Evolutionary conservation across 768 basidiomycete genomes (phyloP), one percentile per base, ranked within the genome.

Genomic region (Lepiota brunneoincarnata): DNA sequence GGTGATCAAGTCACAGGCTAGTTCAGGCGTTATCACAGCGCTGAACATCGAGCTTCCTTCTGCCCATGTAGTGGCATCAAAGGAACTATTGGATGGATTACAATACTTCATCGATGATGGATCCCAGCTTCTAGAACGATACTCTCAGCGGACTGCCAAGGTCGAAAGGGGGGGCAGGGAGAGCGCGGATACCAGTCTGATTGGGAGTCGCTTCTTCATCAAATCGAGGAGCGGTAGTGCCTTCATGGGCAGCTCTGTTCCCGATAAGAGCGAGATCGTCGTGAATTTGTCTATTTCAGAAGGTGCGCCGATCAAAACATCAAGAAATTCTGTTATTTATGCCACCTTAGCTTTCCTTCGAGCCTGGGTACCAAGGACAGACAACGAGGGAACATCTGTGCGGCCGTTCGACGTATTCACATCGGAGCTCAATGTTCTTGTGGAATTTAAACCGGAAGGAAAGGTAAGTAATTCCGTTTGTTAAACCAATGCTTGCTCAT

Each of bases 21-120:
- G 48, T 47, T 51, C 62, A 26, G n/a, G 46, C 17, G 43, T 67
- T 15, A 57, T 66, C 23, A 51, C 66, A 12, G 69, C 69, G 1
- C 49, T 76, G 34, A 69, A 61, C 46, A 36, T 76, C 5, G 69
- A 74, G 38, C 66, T 95, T 12, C 91, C 93, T 12, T 84, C 85
- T 3, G 67, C 89, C n/a, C 71, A 81, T 60, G 66, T 78, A 10
- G 71, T 80, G 36, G 60, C 93, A 44, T 75, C 81, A 9, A 96
- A 98, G 66, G 63, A 70, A 4, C 57, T 74, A 1, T 68, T 94
- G 6, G 92, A 98, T 63, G 81, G 82, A 11, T 66, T 98, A 15
- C 93, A 98, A 67, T 87, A 86, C 62, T 91, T 89, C 77, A 86
- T 85, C 6, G 97, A 99, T 64, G 94, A 98, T 63, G 65, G 86